Percentiles rank a stretch among this genome's conserved stretches.
These are phyloP conservation scores for Beauveria varroae DNA, from an alignment of 2,329 filamentous ascomycete species.

Conservation along the genomic window DNA sequence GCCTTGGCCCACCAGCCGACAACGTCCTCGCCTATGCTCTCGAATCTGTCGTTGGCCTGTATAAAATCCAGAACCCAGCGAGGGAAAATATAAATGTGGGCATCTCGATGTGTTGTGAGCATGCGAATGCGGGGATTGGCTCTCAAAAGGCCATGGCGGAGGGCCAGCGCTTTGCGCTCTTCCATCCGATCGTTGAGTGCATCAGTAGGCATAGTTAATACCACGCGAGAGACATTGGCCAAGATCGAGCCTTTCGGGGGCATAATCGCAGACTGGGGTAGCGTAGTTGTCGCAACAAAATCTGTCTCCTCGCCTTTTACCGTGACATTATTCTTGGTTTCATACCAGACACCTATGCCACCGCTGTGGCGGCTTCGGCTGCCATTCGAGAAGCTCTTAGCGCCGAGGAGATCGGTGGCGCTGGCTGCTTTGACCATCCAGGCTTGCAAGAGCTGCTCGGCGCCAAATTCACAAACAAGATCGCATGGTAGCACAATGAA, in stretches of 20 bases:
- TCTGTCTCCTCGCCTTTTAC: slow-evolving; percentile 91
- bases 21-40: slow-evolving; percentile 85
- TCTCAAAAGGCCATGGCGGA: slow-evolving; percentile 69
- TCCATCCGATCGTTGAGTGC: slow-evolving; percentile 79
- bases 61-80: slow-evolving; percentile 86
- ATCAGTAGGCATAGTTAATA: slow-evolving; percentile 83
- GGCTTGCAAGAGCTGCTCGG: slow-evolving; percentile 73
- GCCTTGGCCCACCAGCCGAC: slow-evolving; percentile 95
- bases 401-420: slow-evolving; percentile 53
- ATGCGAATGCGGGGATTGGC: slow-evolving; percentile 71
- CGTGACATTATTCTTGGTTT: slow-evolving; percentile 66
- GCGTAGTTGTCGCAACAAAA: slow-evolving; percentile 72
- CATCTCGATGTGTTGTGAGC: slow-evolving; percentile 77
- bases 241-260: slow-evolving; percentile 53
- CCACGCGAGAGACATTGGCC: slow-evolving; percentile 64
- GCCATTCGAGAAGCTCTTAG: slow-evolving; percentile 31
- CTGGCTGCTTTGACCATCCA: slow-evolving; percentile 85
- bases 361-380: slow-evolving; percentile 50
- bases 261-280: slow-evolving; percentile 44
- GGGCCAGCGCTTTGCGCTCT: slow-evolving; percentile 61
- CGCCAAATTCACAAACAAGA: slow-evolving; percentile 81
- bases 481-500: slow-evolving; percentile 92
- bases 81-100: slow-evolving; percentile 91
- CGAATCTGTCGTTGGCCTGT: slow-evolving; percentile 68
- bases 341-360: slow-evolving; percentile 84